Conservation (phyloP, 371 early-diverging fungal species). For the Dichotomocladium elegans region DNA sequence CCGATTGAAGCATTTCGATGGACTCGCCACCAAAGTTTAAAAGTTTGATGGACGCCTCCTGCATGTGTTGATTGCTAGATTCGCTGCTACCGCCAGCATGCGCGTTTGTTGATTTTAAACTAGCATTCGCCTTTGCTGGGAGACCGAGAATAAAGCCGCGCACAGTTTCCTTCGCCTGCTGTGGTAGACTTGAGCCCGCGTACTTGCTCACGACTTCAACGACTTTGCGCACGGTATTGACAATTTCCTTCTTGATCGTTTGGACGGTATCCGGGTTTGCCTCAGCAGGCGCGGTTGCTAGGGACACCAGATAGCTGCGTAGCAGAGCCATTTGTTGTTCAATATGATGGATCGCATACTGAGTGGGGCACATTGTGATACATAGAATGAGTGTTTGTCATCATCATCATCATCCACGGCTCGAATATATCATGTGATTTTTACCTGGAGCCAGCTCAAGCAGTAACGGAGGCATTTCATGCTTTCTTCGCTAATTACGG, state of each 20-base stretch:
- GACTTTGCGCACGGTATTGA: constrained; percentile 78
- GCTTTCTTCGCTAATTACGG: constrained; percentile 70
- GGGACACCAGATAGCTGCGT: constrained; percentile 55
- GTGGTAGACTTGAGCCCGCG: constrained; percentile 78
- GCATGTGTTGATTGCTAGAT: constrained; percentile 9
- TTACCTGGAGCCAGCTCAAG: constrained; percentile 70
- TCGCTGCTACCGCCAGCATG: constrained; percentile 8
- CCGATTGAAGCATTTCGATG: constrained; percentile 64
- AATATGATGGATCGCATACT: constrained; percentile 78
- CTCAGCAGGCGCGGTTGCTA: constrained; percentile 29
- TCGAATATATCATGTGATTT: no score
- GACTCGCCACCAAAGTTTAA: constrained; percentile 71
- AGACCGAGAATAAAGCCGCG: constrained; percentile 80
- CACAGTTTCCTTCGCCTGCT: constrained; percentile 72
- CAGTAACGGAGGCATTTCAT: constrained; percentile 74
- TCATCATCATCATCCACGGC: no score
- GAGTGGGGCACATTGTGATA: constrained; percentile 1
- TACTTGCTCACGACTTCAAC: constrained; percentile 82
- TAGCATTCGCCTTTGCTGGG: constrained; percentile 69
- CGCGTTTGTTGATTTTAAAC: constrained; percentile 27
- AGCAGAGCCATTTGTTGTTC: constrained; percentile 71
- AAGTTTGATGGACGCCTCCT: constrained; percentile 13
- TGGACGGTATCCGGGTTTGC: constrained; percentile 8
- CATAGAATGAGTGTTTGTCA: no score
- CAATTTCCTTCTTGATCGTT: constrained; percentile 71